Base-by-base conservation (phyloP, 129 eudicot genomes). In the Helichrysum umbraculigerum region DNA sequence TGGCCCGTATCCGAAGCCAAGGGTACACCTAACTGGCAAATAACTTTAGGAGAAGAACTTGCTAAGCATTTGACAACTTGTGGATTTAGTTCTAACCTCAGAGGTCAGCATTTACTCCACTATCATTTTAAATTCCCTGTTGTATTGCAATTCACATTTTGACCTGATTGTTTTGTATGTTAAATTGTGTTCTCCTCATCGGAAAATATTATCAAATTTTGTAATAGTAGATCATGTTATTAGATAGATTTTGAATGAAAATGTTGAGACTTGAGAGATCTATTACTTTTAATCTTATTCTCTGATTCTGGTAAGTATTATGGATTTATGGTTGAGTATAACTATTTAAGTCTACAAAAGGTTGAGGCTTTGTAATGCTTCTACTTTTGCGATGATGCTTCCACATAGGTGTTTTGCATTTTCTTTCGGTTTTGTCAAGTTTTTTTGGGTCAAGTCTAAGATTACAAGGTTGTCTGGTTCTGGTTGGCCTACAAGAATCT, bases 1-100 rank as follows among this genome's bases (percentile, higher is more conserved):
- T 91, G 99, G 99, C 99, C 96, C 51, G 84, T 82, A 56, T 82
- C 92, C 71, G 97, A 95, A 83, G 99, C 97, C 76, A 95, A 85
- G 84, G 85, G 32, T 81, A 80, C 81, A 66, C 91, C 96, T 28
- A 84, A 89, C 85, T 91, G 97, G 99, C 87, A 83, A 78, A 87
- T 81, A 79, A 85, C 76, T 9, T 73, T 95, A 34, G 99, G 99
- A 81, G 96, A 88, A 80, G 91, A 82, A 73, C 96, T 95, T 60
- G 99, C 99, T 33, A 91, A 91, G 74, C 96, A 95, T 84, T 85
- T 95, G 89, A 91, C 96, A 11, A 87, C 70, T 71, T 91, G 92
- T 71, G 99, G 99, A 39, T 95, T 95, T 81, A 76, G 71, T 67
- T 91, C 96, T 37, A 87, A 89, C 72, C 87, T 86, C 79, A 88